Conservation (phyloP, 2,329 filamentous ascomycete genomes). For the Sporothrix brunneoviolacea region DNA sequence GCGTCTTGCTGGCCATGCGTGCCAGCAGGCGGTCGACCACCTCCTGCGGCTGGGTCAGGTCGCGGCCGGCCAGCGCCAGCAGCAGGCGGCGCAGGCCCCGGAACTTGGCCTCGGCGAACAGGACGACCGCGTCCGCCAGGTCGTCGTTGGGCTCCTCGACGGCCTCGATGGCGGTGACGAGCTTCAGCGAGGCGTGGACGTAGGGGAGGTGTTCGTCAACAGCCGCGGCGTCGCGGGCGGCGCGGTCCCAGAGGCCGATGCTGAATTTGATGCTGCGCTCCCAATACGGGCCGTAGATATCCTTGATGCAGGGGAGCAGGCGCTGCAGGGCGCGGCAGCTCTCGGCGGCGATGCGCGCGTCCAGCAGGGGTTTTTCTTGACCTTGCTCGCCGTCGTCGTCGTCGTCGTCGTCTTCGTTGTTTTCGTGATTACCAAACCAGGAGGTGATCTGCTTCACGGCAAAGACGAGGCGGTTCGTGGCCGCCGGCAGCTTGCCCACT, state of each 20-base stretch:
- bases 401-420: conserved; percentile 25
- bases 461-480: conserved; percentile 69
- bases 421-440: conserved; percentile 51
- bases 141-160: conserved; percentile 79
- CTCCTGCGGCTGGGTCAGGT: conserved; percentile 51
- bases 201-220: conserved; percentile 52
- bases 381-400: not conserved
- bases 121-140: conserved; percentile 64
- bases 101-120: conserved; percentile 50
- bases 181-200: conserved; percentile 64
- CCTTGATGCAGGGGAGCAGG: conserved; percentile 66
- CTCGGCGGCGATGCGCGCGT: conserved; percentile 40
- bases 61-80: not conserved
- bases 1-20: conserved; percentile 59
- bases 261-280: conserved; percentile 55
- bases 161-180: conserved; percentile 57
- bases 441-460: conserved; percentile 70
- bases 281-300: conserved; percentile 89
- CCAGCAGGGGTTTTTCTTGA: conserved; percentile 21
- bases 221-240: conserved; percentile 23
- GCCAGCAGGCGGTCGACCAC: conserved; percentile 71
- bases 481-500: conserved; percentile 46
- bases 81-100: conserved; percentile 46
- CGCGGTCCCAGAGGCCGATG: conserved; percentile 49
- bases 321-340: conserved; percentile 50